These are phyloP conservation scores for Xylaria flabelliformis DNA, from an alignment of 495 filamentous ascomycete genomes.

Conservation along the genomic window DNA sequence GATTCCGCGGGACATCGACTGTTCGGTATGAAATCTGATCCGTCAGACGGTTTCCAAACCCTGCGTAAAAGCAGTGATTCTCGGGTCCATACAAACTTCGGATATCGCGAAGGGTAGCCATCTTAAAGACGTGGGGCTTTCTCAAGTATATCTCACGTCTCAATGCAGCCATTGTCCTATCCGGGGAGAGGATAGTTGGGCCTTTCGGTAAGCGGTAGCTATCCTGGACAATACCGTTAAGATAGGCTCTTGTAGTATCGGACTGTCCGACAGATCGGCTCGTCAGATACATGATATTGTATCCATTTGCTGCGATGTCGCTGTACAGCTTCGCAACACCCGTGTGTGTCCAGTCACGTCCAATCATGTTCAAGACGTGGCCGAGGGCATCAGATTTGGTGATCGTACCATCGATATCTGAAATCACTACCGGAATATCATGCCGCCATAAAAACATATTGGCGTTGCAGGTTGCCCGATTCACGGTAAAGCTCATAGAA, in stretches of 20 bases:
- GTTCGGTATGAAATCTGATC: slow-evolving; percentile 95
- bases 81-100: slow-evolving; percentile 82
- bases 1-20: slow-evolving; percentile 89
- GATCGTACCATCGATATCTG: slow-evolving; percentile 98
- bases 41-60: slow-evolving; percentile 95
- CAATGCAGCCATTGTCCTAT: slow-evolving; percentile 94
- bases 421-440: slow-evolving; percentile 92
- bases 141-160: slow-evolving; percentile 93
- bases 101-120: slow-evolving; percentile 96
- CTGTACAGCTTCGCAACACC: slow-evolving; percentile 97
- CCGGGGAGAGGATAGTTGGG: slow-evolving; percentile 92
- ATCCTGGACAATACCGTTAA: slow-evolving; percentile 89
- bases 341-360: slow-evolving; percentile 96
- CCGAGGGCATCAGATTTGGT: slow-evolving; percentile 98
- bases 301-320: slow-evolving; percentile 94
- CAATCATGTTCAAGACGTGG: slow-evolving; percentile 98
- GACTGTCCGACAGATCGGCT: slow-evolving; percentile 92
- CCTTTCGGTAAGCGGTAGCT: slow-evolving; percentile 85
- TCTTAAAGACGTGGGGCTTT: slow-evolving; percentile 99
- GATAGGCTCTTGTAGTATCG: slow-evolving; percentile 88
- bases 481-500: slow-evolving; percentile 94
- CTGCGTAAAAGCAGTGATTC: slow-evolving; percentile 89
- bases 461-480: slow-evolving; percentile 87
- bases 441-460: slow-evolving; percentile 93
- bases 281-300: slow-evolving; percentile 98